Base-by-base conservation (phyloP, 768 basidiomycete species). In the Mycena amicta region DNA sequence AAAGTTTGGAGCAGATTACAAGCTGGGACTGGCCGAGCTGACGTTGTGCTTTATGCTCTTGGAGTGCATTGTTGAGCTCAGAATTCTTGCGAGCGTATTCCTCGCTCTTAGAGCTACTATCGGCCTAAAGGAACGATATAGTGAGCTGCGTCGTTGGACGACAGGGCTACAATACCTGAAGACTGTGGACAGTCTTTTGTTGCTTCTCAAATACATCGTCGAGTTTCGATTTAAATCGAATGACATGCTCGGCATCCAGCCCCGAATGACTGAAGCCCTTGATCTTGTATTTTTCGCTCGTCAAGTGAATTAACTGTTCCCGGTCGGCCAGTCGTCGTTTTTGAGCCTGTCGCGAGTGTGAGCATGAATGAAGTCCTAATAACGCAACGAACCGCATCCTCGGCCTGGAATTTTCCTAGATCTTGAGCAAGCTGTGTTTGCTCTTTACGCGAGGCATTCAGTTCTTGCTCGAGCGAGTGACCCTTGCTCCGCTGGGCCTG, bases 211-310 rank as follows among this genome's bases (percentile, higher is more conserved):
- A 85, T 4, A 89, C 70, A 25, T 90, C 87, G 3, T 74, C 76
- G 2, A 97, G 74, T 50, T 81, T 83, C 8, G 85, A 74, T 25
- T 86, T 77, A 69, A 97, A 95, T 45, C 93, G 89, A 27, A 80
- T 70, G 20, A 94, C 80, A 68, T 93, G 83, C 39, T 85, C 83
- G 39, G 85, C 80, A 50, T 88, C 88, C 31, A 95, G 77, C 1
- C 88, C 87, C 0, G 85, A 80, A 50, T 85, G 79, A 52, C 83
- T 85, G 68, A 84, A 94, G 0, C 92, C 93, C 50, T 85, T 84
- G 64, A 98, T 87, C 8, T 81, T 79, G 64, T 90, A 77, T 62
- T 85, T 85, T 31, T 84, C 76, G 50, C 86, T 81, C 16, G 93
- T 83, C 49, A 87, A 84, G 13, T 83, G 84, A 55, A 98, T 87